Evolutionary conservation across 495 filamentous ascomycete species (phyloP), one percentile per base, ranked within the genome.

Genomic region (Cetradonia linearis): DNA sequence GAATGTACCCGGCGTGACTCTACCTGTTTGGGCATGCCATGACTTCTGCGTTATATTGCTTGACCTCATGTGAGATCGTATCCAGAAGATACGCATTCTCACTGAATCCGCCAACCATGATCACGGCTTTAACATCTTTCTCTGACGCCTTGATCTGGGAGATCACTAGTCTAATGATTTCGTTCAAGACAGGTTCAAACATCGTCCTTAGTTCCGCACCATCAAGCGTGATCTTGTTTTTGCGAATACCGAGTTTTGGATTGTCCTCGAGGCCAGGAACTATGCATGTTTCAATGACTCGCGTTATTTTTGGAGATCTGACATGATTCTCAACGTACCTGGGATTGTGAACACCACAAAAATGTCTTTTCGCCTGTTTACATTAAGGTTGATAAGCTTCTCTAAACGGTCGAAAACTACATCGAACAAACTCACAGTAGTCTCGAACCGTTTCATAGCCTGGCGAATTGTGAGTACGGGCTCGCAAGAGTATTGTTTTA

Each of bases 51-150:
- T 62, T 65, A 28, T 60, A 56, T 3, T 54, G 42, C 14, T 50
- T 58, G n/a, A 65, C n/a, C 3, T 44, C 62, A 4, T 49, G 11
- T 16, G 50, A 42, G 34, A 68, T 58, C 6, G 50, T 20, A 5
- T 68, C 64, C 13, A 64, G 65, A 7, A 87, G 78, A 69, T 84
- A 87, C 42, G 83, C 78, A 63, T 77, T 83, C 67, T 85, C 81
- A 0, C 84, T 84, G 66, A 87, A 87, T 16, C 84, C 84, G 49
- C 84, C 84, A 14, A 86, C 83, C 25, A 87, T 69, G 58, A 86
- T 76, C 59, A 87, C 83, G n/a, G 83, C 83, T 58, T 66, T 70
- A 20, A 74, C 61, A 5, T 44, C 40, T 30, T 55, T 62, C 44
- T 60, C 63, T 5, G 58, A 40, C 36, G 70, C 75, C 46, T 80